A percentile compares a stretch with the other conserved stretches of the same genome.
Evolutionary conservation across 2,329 filamentous ascomycete species (phyloP).

Genomic region (Neoascochyta sp.): DNA sequence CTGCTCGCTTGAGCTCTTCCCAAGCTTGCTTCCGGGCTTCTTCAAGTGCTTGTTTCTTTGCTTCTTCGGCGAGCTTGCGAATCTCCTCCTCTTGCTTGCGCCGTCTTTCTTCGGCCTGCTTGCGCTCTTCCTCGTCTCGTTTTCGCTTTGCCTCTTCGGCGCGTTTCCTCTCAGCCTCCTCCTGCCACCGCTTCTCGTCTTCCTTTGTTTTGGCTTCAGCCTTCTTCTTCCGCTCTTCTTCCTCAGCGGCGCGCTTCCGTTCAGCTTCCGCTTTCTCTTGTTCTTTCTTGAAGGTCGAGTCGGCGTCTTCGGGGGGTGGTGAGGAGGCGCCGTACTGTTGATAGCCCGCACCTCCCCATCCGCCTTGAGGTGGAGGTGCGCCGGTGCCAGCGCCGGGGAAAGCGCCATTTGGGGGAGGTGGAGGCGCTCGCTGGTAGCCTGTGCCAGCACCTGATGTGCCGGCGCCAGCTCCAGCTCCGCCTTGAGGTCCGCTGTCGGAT

Average conservation of each 20-base stretch:
- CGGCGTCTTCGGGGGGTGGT: conserved; percentile 29
- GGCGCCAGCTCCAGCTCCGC: conserved; percentile 29
- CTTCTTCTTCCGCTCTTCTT: conserved; percentile 27
- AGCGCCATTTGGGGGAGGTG: conserved; percentile 31
- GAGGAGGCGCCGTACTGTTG: conserved; percentile 30
- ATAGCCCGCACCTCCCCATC: conserved; percentile 22
- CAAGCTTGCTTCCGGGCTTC: conserved; percentile 43
- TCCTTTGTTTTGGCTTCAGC: conserved; percentile 43
- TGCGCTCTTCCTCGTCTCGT: conserved; percentile 29
- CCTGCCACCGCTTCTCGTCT: conserved; percentile 18
- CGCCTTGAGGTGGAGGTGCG: conserved; percentile 29
- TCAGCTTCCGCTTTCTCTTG: conserved; percentile 46
- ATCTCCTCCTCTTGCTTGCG: conserved; percentile 42
- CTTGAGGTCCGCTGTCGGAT: conserved; percentile 25
- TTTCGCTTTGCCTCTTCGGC: conserved; percentile 27
- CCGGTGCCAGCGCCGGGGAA: conserved; percentile 33
- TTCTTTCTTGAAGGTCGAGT: conserved; percentile 31
- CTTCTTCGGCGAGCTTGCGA: conserved; percentile 43
- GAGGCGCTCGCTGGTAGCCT: conserved; percentile 29
- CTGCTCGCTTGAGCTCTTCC: conserved; percentile 41
- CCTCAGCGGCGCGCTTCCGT: conserved; percentile 60
- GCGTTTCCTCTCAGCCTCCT: conserved; percentile 24
- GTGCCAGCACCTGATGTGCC: conserved; percentile 20
- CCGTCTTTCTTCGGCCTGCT: conserved; percentile 40
- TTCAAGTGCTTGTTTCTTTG: conserved; percentile 46